phyloP scores from a whole-genome alignment of 23 red algal species.

The Gracilariopsis chorda region DNA sequence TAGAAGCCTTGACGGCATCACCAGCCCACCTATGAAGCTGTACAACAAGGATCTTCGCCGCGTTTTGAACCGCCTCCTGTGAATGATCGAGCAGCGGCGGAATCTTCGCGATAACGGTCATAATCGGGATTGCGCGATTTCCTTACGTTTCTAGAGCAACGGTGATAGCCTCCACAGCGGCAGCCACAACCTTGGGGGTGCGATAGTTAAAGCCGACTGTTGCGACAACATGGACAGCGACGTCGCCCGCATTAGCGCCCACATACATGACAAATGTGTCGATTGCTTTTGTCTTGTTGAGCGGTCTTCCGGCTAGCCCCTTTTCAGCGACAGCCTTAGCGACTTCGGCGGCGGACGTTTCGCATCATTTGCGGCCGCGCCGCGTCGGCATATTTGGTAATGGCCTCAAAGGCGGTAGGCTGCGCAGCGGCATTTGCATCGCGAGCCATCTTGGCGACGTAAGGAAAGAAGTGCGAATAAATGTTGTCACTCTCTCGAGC shows the following conservation, averaged over 20 bases:
- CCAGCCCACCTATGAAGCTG: slow-evolving; percentile 86
- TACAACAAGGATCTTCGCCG: slow-evolving; percentile 80
- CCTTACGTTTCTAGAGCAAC: slow-evolving; percentile 68
- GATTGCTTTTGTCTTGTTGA: slow-evolving; percentile 70
- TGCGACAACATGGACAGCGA: slow-evolving; percentile 48
- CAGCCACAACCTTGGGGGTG: slow-evolving; percentile 90
- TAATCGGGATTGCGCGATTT: slow-evolving; percentile 46
- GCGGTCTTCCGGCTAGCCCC: slow-evolving; percentile 73
- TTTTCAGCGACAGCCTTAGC: slow-evolving; percentile 78
- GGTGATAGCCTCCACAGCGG: slow-evolving; percentile 62
- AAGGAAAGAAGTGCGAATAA: slow-evolving; percentile 57
- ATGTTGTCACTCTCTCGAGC: slow-evolving; percentile 54
- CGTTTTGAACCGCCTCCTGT: slow-evolving; percentile 82
- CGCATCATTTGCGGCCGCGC: slow-evolving; percentile 53
- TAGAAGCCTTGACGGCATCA: slow-evolving; percentile 20
- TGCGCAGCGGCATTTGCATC: slow-evolving; percentile 96
- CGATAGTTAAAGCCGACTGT: slow-evolving; percentile 69
- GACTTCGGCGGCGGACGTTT: slow-evolving; percentile 59
- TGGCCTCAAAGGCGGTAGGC: slow-evolving; percentile 73
- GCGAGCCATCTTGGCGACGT: slow-evolving; percentile 73
- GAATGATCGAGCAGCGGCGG: slow-evolving; percentile 84
- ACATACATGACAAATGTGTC: slow-evolving; percentile 80
- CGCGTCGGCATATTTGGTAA: slow-evolving; percentile 43
- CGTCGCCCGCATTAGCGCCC: slow-evolving; percentile 77
- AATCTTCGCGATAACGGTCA: slow-evolving; percentile 66